Evolutionary conservation across 768 basidiomycete species (phyloP).

Genomic region (Calocera viscosa): DNA sequence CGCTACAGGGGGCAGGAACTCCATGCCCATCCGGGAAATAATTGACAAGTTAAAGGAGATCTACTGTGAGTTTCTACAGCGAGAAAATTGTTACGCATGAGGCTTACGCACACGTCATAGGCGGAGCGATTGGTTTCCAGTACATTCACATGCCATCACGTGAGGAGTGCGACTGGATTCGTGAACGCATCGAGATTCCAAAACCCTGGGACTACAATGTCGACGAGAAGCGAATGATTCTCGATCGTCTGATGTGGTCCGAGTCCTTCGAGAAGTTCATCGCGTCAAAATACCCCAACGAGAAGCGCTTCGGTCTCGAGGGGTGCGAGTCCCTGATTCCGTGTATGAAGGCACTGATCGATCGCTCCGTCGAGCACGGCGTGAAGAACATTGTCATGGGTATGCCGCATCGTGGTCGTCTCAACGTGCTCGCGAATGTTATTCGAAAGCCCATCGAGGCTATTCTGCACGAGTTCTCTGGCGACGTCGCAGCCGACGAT

Average conservation of each 20-base stretch:
- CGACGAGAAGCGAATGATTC: slow-evolving; percentile 97
- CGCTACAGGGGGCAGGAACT: slow-evolving; percentile 68
- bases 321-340: slow-evolving; percentile 96
- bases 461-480: slow-evolving; percentile 92
- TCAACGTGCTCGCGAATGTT: slow-evolving; percentile 96
- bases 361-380: slow-evolving; percentile 92
- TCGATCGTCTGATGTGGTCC: slow-evolving; percentile 99
- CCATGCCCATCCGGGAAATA: slow-evolving; percentile 84
- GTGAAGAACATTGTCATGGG: slow-evolving; percentile 94
- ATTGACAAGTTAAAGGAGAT: slow-evolving; percentile 82
- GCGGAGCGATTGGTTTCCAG: slow-evolving; percentile 78
- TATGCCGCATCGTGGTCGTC: slow-evolving; percentile 98
- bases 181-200: slow-evolving; percentile 88
- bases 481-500: slow-evolving; percentile 51
- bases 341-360: slow-evolving; percentile 99
- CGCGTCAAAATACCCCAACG: slow-evolving; percentile 95
- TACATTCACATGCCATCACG: slow-evolving; percentile 96
- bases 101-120: slow-evolving; percentile 29
- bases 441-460: slow-evolving; percentile 97
- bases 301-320: slow-evolving; percentile 98
- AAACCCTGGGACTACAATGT: slow-evolving; percentile 95
- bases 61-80: slow-evolving; percentile 56
- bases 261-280: slow-evolving; percentile 99
- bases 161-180: slow-evolving; percentile 98
- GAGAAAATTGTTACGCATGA: background rate